Evolutionary conservation across 257 asterid species (phyloP).

Genomic region (Thymus mandschuricus): DNA sequence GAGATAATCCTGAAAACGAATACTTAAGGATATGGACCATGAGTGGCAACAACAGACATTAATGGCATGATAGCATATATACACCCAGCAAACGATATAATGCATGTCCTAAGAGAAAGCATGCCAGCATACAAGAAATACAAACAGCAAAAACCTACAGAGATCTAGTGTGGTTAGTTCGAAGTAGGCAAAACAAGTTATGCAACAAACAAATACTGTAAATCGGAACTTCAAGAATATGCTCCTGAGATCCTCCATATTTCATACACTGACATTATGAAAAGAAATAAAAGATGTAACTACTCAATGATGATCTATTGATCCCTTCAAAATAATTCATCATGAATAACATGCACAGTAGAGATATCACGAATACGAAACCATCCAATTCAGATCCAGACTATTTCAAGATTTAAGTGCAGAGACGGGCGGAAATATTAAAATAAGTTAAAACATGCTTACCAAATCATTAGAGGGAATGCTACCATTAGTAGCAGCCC

Average conservation of each 20-base stretch:
- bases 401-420: constrained; percentile 11
- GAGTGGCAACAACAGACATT: constrained; percentile 3
- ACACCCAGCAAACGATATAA: constrained; percentile 3
- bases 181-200: neutral
- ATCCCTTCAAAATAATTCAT: neutral
- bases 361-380: neutral
- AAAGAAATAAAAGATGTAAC: constrained; percentile 15
- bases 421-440: neutral
- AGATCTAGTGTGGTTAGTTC: constrained; percentile 1
- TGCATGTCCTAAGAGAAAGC: constrained; percentile 12
- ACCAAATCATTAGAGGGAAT: constrained; percentile 73
- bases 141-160: constrained; percentile 8
- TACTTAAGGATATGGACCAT: constrained; percentile 7
- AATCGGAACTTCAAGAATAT: constrained; percentile 4
- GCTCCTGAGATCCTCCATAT: neutral
- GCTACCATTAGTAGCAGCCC: constrained; percentile 76
- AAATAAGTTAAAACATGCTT: constrained; percentile 9
- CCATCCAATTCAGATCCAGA: constrained; percentile 16
- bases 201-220: neutral
- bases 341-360: constrained; percentile 12
- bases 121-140: constrained; percentile 4
- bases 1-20: constrained; percentile 2
- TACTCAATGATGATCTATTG: constrained; percentile 12
- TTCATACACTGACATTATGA: neutral
- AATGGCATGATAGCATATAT: neutral